phyloP scores from a whole-genome alignment of 2,329 filamentous ascomycete genomes.

The Passalora sequoiae region DNA sequence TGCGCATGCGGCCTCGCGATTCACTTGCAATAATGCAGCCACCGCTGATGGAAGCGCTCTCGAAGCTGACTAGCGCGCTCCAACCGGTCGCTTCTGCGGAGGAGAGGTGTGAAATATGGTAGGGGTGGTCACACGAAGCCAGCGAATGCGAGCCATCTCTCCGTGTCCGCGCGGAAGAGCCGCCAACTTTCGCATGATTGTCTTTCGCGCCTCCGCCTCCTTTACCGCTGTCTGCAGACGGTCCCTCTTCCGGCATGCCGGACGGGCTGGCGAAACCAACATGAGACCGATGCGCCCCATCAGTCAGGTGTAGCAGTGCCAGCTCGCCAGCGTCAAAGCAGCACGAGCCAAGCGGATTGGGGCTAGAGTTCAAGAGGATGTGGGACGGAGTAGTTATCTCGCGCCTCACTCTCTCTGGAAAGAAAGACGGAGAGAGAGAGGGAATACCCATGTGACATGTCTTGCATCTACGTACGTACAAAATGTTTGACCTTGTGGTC shows the following conservation, averaged over 20 bases:
- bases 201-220: constrained; percentile 10
- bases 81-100: neutral
- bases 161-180: constrained; percentile 2
- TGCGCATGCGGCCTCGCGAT: neutral
- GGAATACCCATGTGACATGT: too few relatives aligned
- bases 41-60: too few relatives aligned
- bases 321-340: constrained; percentile 4
- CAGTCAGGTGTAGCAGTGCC: constrained; percentile 7
- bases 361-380: too few relatives aligned
- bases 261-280: constrained; percentile 12
- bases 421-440: too few relatives aligned
- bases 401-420: constrained; percentile 7
- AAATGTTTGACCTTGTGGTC: constrained; percentile 7
- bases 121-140: constrained; percentile 2
- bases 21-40: too few relatives aligned
- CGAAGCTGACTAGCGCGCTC: neutral
- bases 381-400: constrained; percentile 4
- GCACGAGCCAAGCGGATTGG: neutral
- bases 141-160: constrained; percentile 9
- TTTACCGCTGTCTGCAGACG: constrained; percentile 11
- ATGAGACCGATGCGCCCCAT: constrained; percentile 13
- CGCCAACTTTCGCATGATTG: constrained; percentile 2
- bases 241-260: constrained; percentile 6
- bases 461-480: too few relatives aligned
- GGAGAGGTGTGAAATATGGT: constrained; percentile 5